Percentiles rank a stretch among this genome's conserved stretches.
Evolutionary conservation across 1,284 basidiomycete genomes (phyloP).

Genomic region (Pseudozyma pruni): DNA sequence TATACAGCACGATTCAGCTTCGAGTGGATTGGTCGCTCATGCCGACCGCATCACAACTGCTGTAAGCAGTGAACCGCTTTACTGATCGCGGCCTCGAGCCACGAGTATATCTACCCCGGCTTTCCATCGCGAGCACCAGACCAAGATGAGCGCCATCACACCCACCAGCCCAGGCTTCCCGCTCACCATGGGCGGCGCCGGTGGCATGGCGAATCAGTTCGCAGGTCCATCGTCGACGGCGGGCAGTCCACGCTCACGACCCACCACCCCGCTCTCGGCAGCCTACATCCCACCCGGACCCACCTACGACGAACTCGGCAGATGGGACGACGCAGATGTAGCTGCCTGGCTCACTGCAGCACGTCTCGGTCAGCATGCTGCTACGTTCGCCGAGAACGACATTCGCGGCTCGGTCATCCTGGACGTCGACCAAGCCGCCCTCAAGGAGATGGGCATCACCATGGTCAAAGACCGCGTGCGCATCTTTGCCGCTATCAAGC

Average conservation of each 20-base stretch:
- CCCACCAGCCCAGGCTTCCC: conserved; percentile 57
- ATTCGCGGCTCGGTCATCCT: conserved; percentile 62
- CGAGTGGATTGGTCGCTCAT: too few species aligned
- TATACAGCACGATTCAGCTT: too few species aligned
- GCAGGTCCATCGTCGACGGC: conserved; percentile 37
- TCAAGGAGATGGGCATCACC: conserved; percentile 66
- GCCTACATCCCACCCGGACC: conserved; percentile 22
- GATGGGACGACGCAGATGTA: conserved; percentile 53
- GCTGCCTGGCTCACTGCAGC: conserved; percentile 52
- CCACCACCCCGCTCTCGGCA: conserved; percentile 44
- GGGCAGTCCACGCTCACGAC: conserved; percentile 39
- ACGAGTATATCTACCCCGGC: too few species aligned
- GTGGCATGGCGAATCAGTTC: conserved; percentile 16
- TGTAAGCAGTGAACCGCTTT: too few species aligned
- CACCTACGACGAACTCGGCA: conserved; percentile 37
- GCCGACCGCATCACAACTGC: too few species aligned
- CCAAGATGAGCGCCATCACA: conserved; percentile 43
- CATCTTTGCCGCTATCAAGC: conserved; percentile 62
- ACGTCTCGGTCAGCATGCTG: conserved; percentile 52
- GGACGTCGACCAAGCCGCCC: conserved; percentile 58
- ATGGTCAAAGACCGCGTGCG: conserved; percentile 63
- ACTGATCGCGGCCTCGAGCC: too few species aligned
- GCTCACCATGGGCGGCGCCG: conserved; percentile 45
- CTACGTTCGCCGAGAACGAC: conserved; percentile 58
- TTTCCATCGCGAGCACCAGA: not conserved